phyloP scores from a whole-genome alignment of 345 rosid genomes.

The Geranium brycei region DNA sequence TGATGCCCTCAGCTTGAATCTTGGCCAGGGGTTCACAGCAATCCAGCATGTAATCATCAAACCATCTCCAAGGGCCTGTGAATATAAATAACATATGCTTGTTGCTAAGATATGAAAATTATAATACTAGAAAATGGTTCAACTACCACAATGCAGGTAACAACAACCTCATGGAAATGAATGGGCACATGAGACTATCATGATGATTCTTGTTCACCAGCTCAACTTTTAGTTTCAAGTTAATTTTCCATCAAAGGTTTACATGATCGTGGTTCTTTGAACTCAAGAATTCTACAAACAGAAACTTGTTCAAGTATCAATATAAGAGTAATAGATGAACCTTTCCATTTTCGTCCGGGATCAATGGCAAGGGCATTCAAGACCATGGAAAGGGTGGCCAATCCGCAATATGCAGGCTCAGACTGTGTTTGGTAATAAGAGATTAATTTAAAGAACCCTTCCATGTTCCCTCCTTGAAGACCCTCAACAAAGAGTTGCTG shows the following conservation, averaged over 20 bases:
- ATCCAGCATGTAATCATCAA: slow-evolving; percentile 74
- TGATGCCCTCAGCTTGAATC: slow-evolving; percentile 56
- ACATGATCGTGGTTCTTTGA: too few relatives aligned
- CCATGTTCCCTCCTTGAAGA: slow-evolving; percentile 23
- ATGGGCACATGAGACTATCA: too few relatives aligned
- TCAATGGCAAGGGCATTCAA: slow-evolving; percentile 35
- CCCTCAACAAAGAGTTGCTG: slow-evolving; percentile 32
- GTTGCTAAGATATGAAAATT: too few relatives aligned
- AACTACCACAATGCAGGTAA: too few relatives aligned
- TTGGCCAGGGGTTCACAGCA: slow-evolving; percentile 65
- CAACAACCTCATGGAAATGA: too few relatives aligned
- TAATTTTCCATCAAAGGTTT: too few relatives aligned
- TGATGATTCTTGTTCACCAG: too few relatives aligned
- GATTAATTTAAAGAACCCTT: slow-evolving; percentile 23
- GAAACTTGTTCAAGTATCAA: too few relatives aligned
- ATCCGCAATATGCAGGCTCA: slow-evolving; percentile 36
- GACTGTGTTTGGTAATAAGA: slow-evolving; percentile 35
- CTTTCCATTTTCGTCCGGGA: slow-evolving; percentile 35
- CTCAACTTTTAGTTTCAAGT: too few relatives aligned
- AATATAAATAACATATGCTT: slow-evolving; percentile 3
- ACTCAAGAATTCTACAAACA: too few relatives aligned
- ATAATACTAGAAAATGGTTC: too few relatives aligned
- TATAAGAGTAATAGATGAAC: background rate
- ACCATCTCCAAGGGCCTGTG: slow-evolving; percentile 91
- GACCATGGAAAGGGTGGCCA: slow-evolving; percentile 27